These are phyloP conservation scores for Sarocladiaceae sp. DNA, from an alignment of 2,329 filamentous ascomycete species.

Conservation along the genomic window DNA sequence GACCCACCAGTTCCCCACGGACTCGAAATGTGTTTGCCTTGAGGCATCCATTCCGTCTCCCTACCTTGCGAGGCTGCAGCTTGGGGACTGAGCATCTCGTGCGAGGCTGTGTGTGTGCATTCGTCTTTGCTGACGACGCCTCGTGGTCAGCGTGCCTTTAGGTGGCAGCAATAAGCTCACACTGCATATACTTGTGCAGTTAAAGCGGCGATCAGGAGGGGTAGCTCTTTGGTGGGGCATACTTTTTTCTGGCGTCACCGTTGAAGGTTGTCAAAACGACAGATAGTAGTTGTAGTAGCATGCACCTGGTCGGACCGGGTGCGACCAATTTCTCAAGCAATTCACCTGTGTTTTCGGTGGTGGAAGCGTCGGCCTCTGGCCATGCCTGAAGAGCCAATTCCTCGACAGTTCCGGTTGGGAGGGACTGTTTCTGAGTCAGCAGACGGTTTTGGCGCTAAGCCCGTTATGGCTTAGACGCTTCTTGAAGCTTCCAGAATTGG, in stretches of 20 bases:
- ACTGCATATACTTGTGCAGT: neutral
- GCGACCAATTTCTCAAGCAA: neutral
- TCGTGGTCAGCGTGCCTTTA: neutral
- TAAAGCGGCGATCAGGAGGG: conserved; percentile 60
- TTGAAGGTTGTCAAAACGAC: neutral
- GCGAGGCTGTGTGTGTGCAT: neutral
- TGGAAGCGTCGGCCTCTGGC: too few relatives aligned
- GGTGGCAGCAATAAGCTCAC: too few relatives aligned
- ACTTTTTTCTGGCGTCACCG: conserved; percentile 9
- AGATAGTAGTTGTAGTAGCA: too few relatives aligned
- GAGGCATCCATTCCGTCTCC: neutral
- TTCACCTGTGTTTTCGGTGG: too few relatives aligned
- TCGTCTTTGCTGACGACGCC: neutral
- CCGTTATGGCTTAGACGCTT: conserved; percentile 22
- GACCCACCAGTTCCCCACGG: conserved; percentile 7
- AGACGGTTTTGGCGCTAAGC: conserved; percentile 19
- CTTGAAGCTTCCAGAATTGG: conserved; percentile 39
- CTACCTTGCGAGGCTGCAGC: conserved; percentile 2
- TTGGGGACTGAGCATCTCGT: neutral
- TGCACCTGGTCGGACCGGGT: too few relatives aligned
- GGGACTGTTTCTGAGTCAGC: conserved; percentile 9
- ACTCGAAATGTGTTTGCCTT: neutral
- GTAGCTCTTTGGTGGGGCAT: conserved; percentile 57
- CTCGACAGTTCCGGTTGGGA: too few relatives aligned
- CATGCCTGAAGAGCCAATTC: too few relatives aligned